Evolutionary conservation across 495 filamentous ascomycete genomes (phyloP).

Genomic region (Hypoxylon trugodes): DNA sequence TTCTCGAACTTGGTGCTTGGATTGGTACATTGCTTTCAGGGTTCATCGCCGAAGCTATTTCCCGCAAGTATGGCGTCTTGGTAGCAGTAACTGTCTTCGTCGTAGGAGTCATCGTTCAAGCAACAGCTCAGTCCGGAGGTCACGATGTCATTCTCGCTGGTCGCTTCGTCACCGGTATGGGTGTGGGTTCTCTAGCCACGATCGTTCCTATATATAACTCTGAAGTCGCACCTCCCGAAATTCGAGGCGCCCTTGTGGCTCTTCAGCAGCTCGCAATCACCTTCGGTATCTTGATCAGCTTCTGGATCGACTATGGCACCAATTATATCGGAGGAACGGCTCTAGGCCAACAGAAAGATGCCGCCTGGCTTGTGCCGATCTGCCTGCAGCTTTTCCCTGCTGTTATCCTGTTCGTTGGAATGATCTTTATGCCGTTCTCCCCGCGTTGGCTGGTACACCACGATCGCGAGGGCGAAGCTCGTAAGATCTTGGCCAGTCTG

Average conservation of each 20-base stretch:
- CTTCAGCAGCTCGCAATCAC: slow-evolving; percentile 84
- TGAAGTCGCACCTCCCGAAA: slow-evolving; percentile 68
- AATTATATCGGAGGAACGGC: slow-evolving; percentile 81
- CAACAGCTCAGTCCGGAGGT: slow-evolving; percentile 64
- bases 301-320: slow-evolving; percentile 83
- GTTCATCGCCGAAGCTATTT: slow-evolving; percentile 76
- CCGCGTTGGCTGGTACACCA: slow-evolving; percentile 83
- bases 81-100: slow-evolving; percentile 77
- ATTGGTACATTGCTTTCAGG: slow-evolving; percentile 78
- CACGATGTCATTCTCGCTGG: slow-evolving; percentile 72
- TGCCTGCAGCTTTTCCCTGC: slow-evolving; percentile 70
- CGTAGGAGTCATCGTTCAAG: slow-evolving; percentile 78
- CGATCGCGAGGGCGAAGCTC: slow-evolving; percentile 74
- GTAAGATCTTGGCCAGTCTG: slow-evolving; percentile 70
- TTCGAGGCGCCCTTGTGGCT: slow-evolving; percentile 75
- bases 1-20: slow-evolving; percentile 86
- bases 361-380: slow-evolving; percentile 74
- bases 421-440: slow-evolving; percentile 83
- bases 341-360: slow-evolving; percentile 66
- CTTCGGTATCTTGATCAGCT: slow-evolving; percentile 82
- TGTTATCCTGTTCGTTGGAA: slow-evolving; percentile 69
- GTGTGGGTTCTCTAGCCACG: slow-evolving; percentile 73
- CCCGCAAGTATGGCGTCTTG: slow-evolving; percentile 77
- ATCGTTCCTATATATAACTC: slow-evolving; percentile 76
- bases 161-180: slow-evolving; percentile 81